Evolutionary conservation across 306 rosid genomes (phyloP), one percentile per base, ranked within the genome.

Genomic region (Cucumis cinereus): DNA sequence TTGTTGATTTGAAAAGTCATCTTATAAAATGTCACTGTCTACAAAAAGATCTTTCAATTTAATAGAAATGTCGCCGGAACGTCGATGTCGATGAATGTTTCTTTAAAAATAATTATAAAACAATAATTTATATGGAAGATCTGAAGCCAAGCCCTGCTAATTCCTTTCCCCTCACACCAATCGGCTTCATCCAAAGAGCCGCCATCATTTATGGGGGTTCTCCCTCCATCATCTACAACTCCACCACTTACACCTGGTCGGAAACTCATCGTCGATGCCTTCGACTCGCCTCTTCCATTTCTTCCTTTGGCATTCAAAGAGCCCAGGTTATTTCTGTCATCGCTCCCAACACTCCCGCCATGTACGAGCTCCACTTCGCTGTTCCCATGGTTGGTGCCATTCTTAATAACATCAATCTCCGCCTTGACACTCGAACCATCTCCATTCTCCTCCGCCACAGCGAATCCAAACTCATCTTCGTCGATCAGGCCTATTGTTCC

Each of bases 331-430:
- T 88, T n/a, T 90, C 98, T 28, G 89, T 87, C 1, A 14, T 92
- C 20, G 77, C 89, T n/a, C 93, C 93, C 76, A 92, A 90, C 80
- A 73, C 81, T 17, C 8, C 90, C 91, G 0, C 92, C 66, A 86
- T 87, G 92, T 92, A 87, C 79, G 92, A 90, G 61, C 90, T 92
- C 28, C 97, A 92, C 2, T 92, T 92, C 67, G 89, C 92, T 0
- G 87, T 90, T 9, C 97, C 97, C 5, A 83, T 92, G 89, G 33
- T 86, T 47, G 96, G 96, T 0, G 92, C 92, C 36, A 41, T 83
- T 61, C 90, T 90, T 79, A 89, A 84, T 85, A 80, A 22, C 84
- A 78, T 90, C 81, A 90, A 90, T 81, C 55, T 82, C 60, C 93
- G 93, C 10, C 90, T 92, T 15, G 89, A 92, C 77, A 70, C 83